Conservation (phyloP, 2,329 filamentous ascomycete genomes). For the Neopestalotiopsis sp. region DNA sequence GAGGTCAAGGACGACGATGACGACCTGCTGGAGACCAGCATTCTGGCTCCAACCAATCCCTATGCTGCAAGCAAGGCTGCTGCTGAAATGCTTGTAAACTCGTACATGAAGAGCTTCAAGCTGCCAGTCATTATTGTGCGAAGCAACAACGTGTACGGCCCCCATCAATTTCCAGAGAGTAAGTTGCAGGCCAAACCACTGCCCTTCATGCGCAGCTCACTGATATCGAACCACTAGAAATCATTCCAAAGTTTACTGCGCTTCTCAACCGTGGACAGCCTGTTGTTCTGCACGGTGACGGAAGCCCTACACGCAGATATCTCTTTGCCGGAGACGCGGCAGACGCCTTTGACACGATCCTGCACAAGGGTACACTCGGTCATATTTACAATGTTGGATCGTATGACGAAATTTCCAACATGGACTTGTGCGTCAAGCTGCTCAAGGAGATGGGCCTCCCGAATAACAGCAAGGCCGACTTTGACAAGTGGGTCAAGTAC, state of each 20-base stretch:
- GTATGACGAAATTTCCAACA: constrained; percentile 77
- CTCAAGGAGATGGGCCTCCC: constrained; percentile 66
- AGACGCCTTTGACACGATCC: constrained; percentile 83
- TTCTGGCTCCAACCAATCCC: constrained; percentile 80
- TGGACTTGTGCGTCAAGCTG: constrained; percentile 70
- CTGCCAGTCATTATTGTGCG: constrained; percentile 80
- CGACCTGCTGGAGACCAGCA: constrained; percentile 74
- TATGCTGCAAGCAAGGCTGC: constrained; percentile 83
- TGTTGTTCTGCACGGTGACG: constrained; percentile 78
- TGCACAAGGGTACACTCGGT: constrained; percentile 76
- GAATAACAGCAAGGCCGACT: constrained; percentile 54
- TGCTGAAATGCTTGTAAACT: constrained; percentile 85
- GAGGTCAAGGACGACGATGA: constrained; percentile 76
- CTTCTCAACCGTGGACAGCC: constrained; percentile 70
- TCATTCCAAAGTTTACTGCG: constrained; percentile 83
- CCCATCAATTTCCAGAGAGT: constrained; percentile 86
- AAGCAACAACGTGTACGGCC: constrained; percentile 86
- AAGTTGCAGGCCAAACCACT: constrained; percentile 38
- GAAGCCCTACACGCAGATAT: constrained; percentile 76
- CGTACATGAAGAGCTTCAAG: constrained; percentile 85
- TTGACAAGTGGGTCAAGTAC: constrained; percentile 72
- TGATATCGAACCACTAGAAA: constrained; percentile 58
- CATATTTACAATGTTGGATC: constrained; percentile 86
- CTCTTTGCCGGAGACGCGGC: constrained; percentile 81
- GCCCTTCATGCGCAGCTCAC: background rate